A percentile compares a stretch with the other conserved stretches of the same genome.
These are phyloP conservation scores for Pleurotus pulmonarius DNA, from an alignment of 768 basidiomycete genomes.

Conservation along the genomic window DNA sequence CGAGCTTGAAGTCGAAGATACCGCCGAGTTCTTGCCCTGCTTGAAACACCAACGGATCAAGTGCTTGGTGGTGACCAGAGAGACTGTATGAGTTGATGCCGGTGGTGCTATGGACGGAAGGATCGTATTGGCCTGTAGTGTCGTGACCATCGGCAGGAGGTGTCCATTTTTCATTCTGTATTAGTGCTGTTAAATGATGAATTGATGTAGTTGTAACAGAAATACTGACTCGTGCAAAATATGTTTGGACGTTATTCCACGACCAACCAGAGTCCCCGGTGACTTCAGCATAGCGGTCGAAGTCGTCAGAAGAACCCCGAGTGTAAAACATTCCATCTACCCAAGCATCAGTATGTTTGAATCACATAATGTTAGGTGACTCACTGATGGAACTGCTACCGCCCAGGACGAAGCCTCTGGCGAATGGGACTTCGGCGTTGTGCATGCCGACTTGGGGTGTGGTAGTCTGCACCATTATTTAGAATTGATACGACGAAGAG, in stretches of 20 bases:
- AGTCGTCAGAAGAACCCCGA: constrained; percentile 12
- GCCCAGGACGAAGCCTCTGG: constrained; percentile 17
- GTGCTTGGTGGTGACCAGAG: constrained; percentile 14
- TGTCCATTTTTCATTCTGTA: constrained; percentile 23
- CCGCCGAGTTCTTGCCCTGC: constrained; percentile 16
- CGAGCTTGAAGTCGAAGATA: constrained; percentile 23
- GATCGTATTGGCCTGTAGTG: constrained; percentile 23
- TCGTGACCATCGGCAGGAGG: constrained; percentile 25
- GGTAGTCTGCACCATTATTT: constrained; percentile 16
- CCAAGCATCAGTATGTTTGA: constrained; percentile 7
- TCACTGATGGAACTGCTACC: constrained; percentile 19
- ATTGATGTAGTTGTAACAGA: background rate
- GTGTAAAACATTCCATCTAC: constrained; percentile 19
- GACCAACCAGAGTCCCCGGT: constrained; percentile 25
- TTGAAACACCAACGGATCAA: constrained; percentile 18
- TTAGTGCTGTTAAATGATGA: background rate
- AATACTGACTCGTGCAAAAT: constrained; percentile 17
- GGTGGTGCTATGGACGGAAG: constrained; percentile 19
- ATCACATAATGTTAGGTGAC: background rate
- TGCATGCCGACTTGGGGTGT: constrained; percentile 16
- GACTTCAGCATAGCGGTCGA: constrained; percentile 17
- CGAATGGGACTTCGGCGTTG: constrained; percentile 10
- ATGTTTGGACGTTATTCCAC: constrained; percentile 21
- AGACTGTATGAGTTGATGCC: constrained; percentile 23
- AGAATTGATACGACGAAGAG: background rate